Evolutionary conservation across 805 yeast species (phyloP), one percentile per base, ranked within the genome.

Genomic region (Sugiyamaella boreocaroliniensis): DNA sequence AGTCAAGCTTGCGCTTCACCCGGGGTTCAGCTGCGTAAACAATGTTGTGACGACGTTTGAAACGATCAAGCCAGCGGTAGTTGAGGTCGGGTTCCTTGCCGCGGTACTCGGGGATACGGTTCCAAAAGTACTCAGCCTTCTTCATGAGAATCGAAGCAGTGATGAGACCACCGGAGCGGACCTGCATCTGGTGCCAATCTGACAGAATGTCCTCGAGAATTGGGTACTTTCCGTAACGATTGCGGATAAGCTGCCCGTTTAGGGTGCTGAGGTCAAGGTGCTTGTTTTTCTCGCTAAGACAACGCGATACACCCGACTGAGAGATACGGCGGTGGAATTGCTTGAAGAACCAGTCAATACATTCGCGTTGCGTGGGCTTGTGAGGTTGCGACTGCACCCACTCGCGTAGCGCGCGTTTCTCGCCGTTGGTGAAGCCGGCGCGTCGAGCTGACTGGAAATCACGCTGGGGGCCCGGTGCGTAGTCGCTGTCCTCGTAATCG

Each of bases 41-140:
- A 18, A 47, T 43, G 34, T 49, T 45, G 40, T 49, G 48, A 14
- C 55, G 49, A 15, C 50, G 50, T 41, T 49, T 47, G 45, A 52
- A 52, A 29, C 55, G 46, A 40, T 52, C 55, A 12, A 52, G 50
- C 55, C 55, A 52, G 18, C 55, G 48, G 42, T 52, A 49, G 29
- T 46, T 47, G 43, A 52, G 50, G 26, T 52, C 55, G 19, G 55
- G 53, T 15, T 34, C 44, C 12, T 29, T 20, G 29, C 43, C 50
- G 7, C 53, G 45, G 26, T 52, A 52, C 29, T 52, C 53, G n/a
- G 55, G 55, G 9, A 52, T 52, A 4, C 53, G 43, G 20, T 40
- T 40, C 55, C 55, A 52, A 14, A 52, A 43, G 20, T 52, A 47
- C 29, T 41, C 44, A 7, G 55, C 55, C 12, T 41, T 48, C 20